Evolutionary conservation across 495 filamentous ascomycete genomes (phyloP).

Genomic region (Astrocystis sublimbata): DNA sequence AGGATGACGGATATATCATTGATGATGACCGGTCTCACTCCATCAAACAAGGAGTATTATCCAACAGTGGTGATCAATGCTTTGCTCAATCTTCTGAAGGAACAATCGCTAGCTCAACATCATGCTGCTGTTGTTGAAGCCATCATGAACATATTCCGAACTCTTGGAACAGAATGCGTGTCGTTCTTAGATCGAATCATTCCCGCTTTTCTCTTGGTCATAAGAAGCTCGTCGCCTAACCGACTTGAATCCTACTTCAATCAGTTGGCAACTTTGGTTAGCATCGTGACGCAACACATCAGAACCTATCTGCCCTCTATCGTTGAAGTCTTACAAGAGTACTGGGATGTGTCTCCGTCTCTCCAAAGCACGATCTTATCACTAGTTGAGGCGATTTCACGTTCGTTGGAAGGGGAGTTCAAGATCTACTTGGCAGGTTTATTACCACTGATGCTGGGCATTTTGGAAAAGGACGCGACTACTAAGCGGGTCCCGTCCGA

Average conservation of each 20-base stretch:
- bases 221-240: slow-evolving; percentile 68
- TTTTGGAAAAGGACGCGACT: slow-evolving; percentile 83
- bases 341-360: slow-evolving; percentile 74
- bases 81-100: slow-evolving; percentile 84
- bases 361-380: slow-evolving; percentile 88
- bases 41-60: slow-evolving; percentile 96
- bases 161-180: slow-evolving; percentile 91
- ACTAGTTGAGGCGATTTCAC: slow-evolving; percentile 88
- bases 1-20: slow-evolving; percentile 89
- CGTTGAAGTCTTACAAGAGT: slow-evolving; percentile 78
- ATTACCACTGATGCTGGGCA: slow-evolving; percentile 87
- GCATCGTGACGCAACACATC: slow-evolving; percentile 95
- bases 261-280: slow-evolving; percentile 87
- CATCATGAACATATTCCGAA: slow-evolving; percentile 98
- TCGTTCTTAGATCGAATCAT: slow-evolving; percentile 90
- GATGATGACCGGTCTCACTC: slow-evolving; percentile 96
- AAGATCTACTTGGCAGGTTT: slow-evolving; percentile 87
- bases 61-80: slow-evolving; percentile 97
- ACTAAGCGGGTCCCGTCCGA: slow-evolving; percentile 75
- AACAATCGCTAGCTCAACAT: slow-evolving; percentile 81
- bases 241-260: slow-evolving; percentile 95
- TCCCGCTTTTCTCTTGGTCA: slow-evolving; percentile 87
- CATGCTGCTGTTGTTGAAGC: slow-evolving; percentile 97
- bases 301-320: slow-evolving; percentile 83
- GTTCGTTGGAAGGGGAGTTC: slow-evolving; percentile 94